Evolutionary conservation across 257 asterid genomes (phyloP), one percentile per base, ranked within the genome.

Genomic region (Misopates orontium): DNA sequence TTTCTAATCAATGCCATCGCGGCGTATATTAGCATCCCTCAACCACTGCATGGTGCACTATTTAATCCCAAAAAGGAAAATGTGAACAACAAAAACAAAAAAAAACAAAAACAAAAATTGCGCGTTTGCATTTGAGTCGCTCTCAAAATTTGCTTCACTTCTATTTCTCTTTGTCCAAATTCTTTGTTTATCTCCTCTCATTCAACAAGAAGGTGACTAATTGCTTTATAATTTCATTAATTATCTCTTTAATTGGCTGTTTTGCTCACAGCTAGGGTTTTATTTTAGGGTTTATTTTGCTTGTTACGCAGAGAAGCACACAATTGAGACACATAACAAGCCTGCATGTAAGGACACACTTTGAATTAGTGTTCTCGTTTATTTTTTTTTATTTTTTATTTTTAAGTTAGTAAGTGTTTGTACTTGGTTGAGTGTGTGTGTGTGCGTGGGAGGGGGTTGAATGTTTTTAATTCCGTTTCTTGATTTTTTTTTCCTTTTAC

Each of bases 241-340:
- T 19, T 55, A n/a, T 12, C 8, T 21, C 15, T 25, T 36, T 8
- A 18, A 17, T 41, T 54, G 9, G 16, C 41, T n/a, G n/a, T 28
- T 28, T 28, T 28, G 42, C 67, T 51, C 36, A 2, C 57, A 49
- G 9, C 71, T 80, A 80, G 85, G 85, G 85, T 62, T 77, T 59
- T 31, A 31, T 28, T 36, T 36, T 36, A 36, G 42, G 42, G 8
- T 36, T 36, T 36, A 3, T 36, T 36, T 36, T 36, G 8, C 11
- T 36, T 8, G 8, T 36, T 36, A 3, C 11, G 1, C 11, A 2
- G 36, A 28, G 36, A 6, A 2, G 6, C 36, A 28, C 36, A 28
- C 11, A 36, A 4, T 36, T 1, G 42, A 8, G 10, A 36, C 42
- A 36, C 8, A 3, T 36, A 36, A 36, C 11, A 36, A 36, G 11